phyloP scores from a whole-genome alignment of 352 stramenopile genomes.

The Globisporangium paroecandrum region DNA sequence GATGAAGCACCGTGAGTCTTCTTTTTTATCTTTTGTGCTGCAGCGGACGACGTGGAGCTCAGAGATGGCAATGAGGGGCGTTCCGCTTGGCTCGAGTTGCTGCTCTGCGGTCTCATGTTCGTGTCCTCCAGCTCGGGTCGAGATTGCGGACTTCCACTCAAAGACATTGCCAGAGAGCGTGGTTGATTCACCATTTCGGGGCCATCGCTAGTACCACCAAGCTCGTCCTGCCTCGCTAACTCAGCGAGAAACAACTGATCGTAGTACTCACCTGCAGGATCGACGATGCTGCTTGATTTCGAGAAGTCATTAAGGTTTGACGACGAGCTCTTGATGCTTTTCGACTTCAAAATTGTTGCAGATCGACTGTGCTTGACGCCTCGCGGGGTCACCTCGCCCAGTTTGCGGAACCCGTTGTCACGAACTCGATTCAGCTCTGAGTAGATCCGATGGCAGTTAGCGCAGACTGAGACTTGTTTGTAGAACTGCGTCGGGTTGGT shows the following conservation, averaged over 20 bases:
- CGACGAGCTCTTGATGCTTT: not conserved
- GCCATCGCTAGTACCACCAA: not conserved
- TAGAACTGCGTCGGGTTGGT: slow-evolving; percentile 71
- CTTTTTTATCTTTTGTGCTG: slow-evolving; percentile 12
- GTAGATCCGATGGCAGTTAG: slow-evolving; percentile 75
- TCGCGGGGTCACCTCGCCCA: not conserved
- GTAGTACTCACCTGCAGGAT: slow-evolving; percentile 24
- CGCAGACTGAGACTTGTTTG: slow-evolving; percentile 70
- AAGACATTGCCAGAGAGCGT: no score
- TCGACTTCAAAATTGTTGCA: not conserved
- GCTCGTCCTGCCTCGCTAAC: slow-evolving; percentile 41
- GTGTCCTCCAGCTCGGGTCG: slow-evolving; percentile 13
- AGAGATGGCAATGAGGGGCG: slow-evolving; percentile 9
- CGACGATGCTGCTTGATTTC: not conserved
- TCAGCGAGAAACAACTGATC: slow-evolving; percentile 68
- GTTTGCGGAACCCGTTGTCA: slow-evolving; percentile 41
- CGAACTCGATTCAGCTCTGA: slow-evolving; percentile 47
- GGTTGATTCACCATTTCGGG: not conserved
- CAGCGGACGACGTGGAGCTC: not conserved
- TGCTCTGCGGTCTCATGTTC: not conserved
- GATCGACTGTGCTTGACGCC: slow-evolving; percentile 1
- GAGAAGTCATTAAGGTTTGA: not conserved
- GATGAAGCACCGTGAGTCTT: not conserved
- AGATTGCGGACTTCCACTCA: not conserved
- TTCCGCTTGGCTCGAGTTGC: slow-evolving; percentile 8